Evolutionary conservation across 139 green algal species (phyloP), one percentile per base, ranked within the genome.

Genomic region (Pseudopediastrum boryanum): DNA sequence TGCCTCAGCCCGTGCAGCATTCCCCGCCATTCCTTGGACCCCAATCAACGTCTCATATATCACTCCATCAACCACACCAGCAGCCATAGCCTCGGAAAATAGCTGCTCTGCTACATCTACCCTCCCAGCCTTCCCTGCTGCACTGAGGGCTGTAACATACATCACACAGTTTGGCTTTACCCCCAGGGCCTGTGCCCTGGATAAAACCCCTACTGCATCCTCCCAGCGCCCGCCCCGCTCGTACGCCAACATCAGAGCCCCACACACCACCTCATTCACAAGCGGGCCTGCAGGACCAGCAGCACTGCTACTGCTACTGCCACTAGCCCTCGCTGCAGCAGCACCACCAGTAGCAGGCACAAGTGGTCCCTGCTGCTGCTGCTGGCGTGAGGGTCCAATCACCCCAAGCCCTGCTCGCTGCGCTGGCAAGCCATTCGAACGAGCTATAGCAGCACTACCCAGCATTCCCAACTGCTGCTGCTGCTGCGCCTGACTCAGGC

Each of bases 191-290:
- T 78, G 50, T 4, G 91, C 88, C 10, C 90, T 82, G 7, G 81
- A 68, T 65, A 97, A 83, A 61, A 96, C 80, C 0, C 62, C 79
- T 4, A 95, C 83, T 13, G 87, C 86, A 78, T 96, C 90, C 52
- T 71, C 52, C 85, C 87, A 93, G 77, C 86, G 91, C 79, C 92
- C 90, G 19, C 88, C 90, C 31, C 88, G 85, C 81, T 96, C 92
- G 42, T 96, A 97, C 0, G 92, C 93, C 48, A 90, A 63, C 92
- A 97, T 97, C 65, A 97, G 84, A 7, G 92, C 89, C 2, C 88
- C 89, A 43, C 89, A 94, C 27, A 97, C 90, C 0, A 95, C 92
- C 81, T 95, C 91, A 73, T 96, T 97, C 8, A 97, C 56, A 54
- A 90, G 33, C 13, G 41, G 42, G 54, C 68, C n/a, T n/a, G n/a